Evolutionary conservation across 2,329 filamentous ascomycete genomes (phyloP).

Genomic region (Sarocladium kiliense): DNA sequence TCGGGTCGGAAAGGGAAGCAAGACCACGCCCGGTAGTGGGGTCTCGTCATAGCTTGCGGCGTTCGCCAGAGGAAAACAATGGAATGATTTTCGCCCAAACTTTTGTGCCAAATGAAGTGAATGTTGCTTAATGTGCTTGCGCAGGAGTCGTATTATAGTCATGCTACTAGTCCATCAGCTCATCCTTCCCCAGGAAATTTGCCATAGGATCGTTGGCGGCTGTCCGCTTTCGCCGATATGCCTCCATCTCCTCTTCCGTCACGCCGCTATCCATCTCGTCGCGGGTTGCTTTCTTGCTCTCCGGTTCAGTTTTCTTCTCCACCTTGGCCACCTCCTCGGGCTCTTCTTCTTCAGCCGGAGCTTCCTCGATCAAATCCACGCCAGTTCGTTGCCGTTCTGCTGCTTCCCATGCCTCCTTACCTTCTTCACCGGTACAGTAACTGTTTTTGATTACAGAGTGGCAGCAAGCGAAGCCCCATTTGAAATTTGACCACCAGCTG

Average conservation of each 20-base stretch:
- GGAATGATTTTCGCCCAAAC: conserved; percentile 32
- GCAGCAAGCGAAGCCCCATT: conserved; percentile 95
- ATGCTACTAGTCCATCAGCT: conserved; percentile 38
- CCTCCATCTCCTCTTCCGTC: conserved; percentile 79
- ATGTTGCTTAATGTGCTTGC: not conserved
- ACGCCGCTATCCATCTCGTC: conserved; percentile 75
- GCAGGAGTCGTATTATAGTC: not conserved
- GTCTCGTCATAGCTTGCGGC: conserved; percentile 45
- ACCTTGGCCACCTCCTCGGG: conserved; percentile 17
- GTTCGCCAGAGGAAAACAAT: conserved; percentile 44
- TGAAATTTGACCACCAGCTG: conserved; percentile 94
- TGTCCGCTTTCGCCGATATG: conserved; percentile 71
- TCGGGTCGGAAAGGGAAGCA: conserved; percentile 23
- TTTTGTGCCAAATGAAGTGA: not conserved
- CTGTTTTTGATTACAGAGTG: conserved; percentile 93
- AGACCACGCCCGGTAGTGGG: conserved; percentile 33
- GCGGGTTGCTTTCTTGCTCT: conserved; percentile 64
- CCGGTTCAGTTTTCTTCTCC: conserved; percentile 21
- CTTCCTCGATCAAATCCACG: conserved; percentile 31
- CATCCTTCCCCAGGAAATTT: conserved; percentile 68
- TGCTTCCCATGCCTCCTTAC: conserved; percentile 74
- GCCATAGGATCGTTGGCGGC: conserved; percentile 85
- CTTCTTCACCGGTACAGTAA: conserved; percentile 92
- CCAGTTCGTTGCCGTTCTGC: conserved; percentile 58
- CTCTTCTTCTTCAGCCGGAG: conserved; percentile 22